Base-by-base conservation (phyloP, 192 early-diverging fungal species). In the Coemansia sp. region DNA sequence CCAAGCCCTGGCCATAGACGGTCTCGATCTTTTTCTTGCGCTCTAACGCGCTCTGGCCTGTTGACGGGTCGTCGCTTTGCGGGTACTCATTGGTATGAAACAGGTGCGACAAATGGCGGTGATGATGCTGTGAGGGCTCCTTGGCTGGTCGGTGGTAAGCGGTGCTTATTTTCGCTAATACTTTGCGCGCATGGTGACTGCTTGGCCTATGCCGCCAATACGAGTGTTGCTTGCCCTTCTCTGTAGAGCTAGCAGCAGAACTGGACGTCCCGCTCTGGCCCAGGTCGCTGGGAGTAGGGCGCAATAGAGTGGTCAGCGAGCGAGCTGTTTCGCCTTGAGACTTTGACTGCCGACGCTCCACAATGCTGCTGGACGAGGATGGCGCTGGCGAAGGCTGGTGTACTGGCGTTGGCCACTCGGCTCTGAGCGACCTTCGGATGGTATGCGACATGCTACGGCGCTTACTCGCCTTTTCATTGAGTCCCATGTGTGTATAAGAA, bases 61-160 rank as follows among this genome's bases (percentile, higher is more conserved):
- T 59, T 18, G 53, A 27, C 11, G 71, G 71, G 24, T 65, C 70
- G 65, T 79, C 76, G 61, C 76, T 79, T 40, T 67, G 67, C 5
- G 71, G 67, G 18, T 79, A 73, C 45, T 73, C 76, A 32, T 61
- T 61, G 43, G 29, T 37, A 1, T 64, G 53, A n/a, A 12, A 29
- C 50, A 43, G 3, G 37, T 30, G 38, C 39, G 30, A 27, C 50
- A 70, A 50, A 10, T 49, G 35, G 13, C 34, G 59, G 35, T 34
- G 45, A 32, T 49, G 60, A 8, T 12, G 60, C 24, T 35, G 43
- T 4, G 34, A 61, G 24, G 15, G 67, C 13, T 15, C 68, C 45
- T 11, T 39, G 32, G 37, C 35, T 13, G 34, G 58, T 22, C 34
- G 34, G 20, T 38, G 58, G 58, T 59, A 59, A n/a, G 20, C 58